Evolutionary conservation across 164 flowering plant species (phyloP).

Genomic region (Vitis rupestris): DNA sequence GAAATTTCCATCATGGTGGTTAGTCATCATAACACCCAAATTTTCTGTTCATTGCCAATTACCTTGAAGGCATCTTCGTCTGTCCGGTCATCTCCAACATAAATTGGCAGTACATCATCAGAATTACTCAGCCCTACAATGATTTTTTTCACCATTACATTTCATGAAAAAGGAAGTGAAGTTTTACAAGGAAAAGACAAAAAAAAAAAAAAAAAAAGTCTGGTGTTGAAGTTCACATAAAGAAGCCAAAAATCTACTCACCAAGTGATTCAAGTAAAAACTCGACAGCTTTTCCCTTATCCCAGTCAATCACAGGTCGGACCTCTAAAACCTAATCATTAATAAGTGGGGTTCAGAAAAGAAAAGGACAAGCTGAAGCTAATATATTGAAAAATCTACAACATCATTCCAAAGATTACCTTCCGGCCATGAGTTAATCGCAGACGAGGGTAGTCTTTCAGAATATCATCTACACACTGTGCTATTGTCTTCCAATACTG

Average conservation of each 20-base stretch:
- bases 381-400: not conserved
- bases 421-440: constrained; percentile 67
- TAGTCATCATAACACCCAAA: not conserved
- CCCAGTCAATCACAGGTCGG: constrained; percentile 68
- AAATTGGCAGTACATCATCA: constrained; percentile 74
- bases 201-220: not conserved
- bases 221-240: not conserved
- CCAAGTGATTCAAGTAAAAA: constrained; percentile 69
- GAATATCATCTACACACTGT: constrained; percentile 34
- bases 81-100: constrained; percentile 81
- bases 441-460: constrained; percentile 51
- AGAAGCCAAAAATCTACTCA: constrained; percentile 13
- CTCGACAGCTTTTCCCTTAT: constrained; percentile 71
- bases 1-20: not conserved
- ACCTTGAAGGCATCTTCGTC: constrained; percentile 90
- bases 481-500: constrained; percentile 54
- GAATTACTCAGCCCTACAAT: constrained; percentile 50
- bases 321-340: constrained; percentile 60
- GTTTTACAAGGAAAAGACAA: not conserved
- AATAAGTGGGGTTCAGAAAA: not conserved
- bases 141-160: not conserved
- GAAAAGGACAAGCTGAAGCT: not conserved
- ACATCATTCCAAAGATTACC: constrained; percentile 27
- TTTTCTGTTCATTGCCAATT: not conserved
- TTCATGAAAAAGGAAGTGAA: not conserved